Percentiles rank a stretch among this genome's conserved stretches.
Conservation (phyloP, 768 basidiomycete species). For the Amanita muscaria region DNA sequence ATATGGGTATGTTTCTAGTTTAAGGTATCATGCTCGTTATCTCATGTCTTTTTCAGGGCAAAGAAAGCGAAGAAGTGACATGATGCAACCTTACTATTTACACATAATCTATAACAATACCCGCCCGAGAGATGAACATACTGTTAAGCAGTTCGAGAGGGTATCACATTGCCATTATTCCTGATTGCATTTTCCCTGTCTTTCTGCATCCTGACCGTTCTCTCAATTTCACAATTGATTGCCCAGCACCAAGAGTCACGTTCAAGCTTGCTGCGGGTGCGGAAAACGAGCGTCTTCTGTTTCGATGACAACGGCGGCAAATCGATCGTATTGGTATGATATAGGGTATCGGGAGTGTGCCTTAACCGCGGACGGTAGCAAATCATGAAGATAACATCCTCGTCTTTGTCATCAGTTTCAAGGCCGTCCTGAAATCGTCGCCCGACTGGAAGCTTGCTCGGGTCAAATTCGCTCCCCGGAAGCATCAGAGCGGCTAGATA, state of each 20-base stretch:
- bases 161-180: constrained; percentile 50
- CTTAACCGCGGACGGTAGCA: constrained; percentile 45
- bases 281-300: constrained; percentile 55
- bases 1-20: constrained; percentile 62
- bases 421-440: constrained; percentile 87
- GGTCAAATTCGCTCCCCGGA: constrained; percentile 53
- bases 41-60: constrained; percentile 31
- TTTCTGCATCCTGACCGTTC: constrained; percentile 50
- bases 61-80: constrained; percentile 83
- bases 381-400: constrained; percentile 82
- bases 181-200: constrained; percentile 60
- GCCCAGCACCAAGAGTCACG: constrained; percentile 95
- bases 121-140: neutral
- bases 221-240: constrained; percentile 84
- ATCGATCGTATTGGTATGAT: constrained; percentile 20
- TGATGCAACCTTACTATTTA: neutral
- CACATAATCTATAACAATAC: neutral
- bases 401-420: constrained; percentile 78
- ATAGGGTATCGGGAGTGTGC: constrained; percentile 19
- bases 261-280: constrained; percentile 77
- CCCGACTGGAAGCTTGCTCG: constrained; percentile 42
- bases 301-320: constrained; percentile 49
- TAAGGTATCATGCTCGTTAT: constrained; percentile 5
- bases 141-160: neutral
- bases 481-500: constrained; percentile 65